These are phyloP conservation scores for Phytopythium cucurbitacearum DNA, from an alignment of 352 stramenopile species.

Conservation along the genomic window DNA sequence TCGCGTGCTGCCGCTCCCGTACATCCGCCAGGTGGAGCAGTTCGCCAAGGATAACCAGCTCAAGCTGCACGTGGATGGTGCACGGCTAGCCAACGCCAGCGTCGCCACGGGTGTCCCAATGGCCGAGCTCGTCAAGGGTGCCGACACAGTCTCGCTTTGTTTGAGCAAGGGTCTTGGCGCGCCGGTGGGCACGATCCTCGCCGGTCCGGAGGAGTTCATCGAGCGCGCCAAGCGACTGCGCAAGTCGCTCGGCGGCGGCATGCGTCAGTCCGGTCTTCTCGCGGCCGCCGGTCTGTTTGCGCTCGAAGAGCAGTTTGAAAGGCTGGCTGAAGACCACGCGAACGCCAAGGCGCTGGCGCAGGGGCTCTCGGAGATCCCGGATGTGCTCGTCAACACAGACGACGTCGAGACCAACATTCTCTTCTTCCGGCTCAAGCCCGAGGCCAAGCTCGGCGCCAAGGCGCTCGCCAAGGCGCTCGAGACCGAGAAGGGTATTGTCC, in stretches of 20 bases:
- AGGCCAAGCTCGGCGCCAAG: slow-evolving; percentile 34
- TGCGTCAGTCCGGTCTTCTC: slow-evolving; percentile 92
- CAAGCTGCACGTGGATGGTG: slow-evolving; percentile 92
- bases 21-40: slow-evolving; percentile 53
- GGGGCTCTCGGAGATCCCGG: slow-evolving; percentile 45
- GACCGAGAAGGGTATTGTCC: slow-evolving; percentile 38
- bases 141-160: slow-evolving; percentile 89
- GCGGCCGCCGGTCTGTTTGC: slow-evolving; percentile 86
- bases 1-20: slow-evolving; percentile 66
- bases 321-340: slow-evolving; percentile 59
- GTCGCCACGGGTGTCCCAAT: slow-evolving; percentile 56
- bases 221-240: slow-evolving; percentile 77
- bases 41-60: slow-evolving; percentile 64
- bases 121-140: slow-evolving; percentile 55
- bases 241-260: slow-evolving; percentile 94
- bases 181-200: slow-evolving; percentile 88
- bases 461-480: slow-evolving; percentile 36
- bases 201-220: slow-evolving; percentile 81
- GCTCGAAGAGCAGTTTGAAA: slow-evolving; percentile 71
- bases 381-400: slow-evolving; percentile 41
- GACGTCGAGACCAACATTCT: slow-evolving; percentile 79
- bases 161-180: slow-evolving; percentile 92
- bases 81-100: slow-evolving; percentile 92
- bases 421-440: slow-evolving; percentile 41
- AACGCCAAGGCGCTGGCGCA: slow-evolving; percentile 53